Base-by-base conservation (phyloP, 768 basidiomycete species). In the Lactarius deliciosus region DNA sequence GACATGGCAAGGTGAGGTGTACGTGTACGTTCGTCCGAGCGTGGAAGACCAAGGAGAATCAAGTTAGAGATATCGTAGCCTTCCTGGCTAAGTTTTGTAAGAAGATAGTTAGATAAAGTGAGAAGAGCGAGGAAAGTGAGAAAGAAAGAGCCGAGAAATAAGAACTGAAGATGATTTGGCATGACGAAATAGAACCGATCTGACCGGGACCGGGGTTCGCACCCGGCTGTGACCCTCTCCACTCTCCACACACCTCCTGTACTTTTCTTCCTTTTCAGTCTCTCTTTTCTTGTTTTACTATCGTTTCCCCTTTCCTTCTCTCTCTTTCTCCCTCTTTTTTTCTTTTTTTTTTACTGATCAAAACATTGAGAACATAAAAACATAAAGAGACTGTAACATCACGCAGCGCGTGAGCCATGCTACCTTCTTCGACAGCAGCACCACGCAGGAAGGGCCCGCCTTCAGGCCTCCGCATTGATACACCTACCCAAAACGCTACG, bases 11-110 rank as follows among this genome's bases (percentile, higher is more conserved):
- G 53, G 30, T 43, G 36, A 57, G 43, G 56, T 36, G 61, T 43
- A 60, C 36, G 56, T 36, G 61, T 43, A 60, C 36, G 45, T 22
- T 73, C 64, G 53, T 50, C n/a, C 5, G 75, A 71, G 58, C 79
- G 75, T 64, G 78, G 78, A 57, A 87, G 79, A 64, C 88, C 88
- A 57, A 87, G 74, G 74, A 90, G 86, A 70, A 89, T 88, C 74
- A 90, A 74, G 22, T 82, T 75, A 32, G 83, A 78, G 64, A 86
- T 54, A 77, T 85, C 78, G 81, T 84, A 87, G 72, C 87, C 87
- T 11, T 82, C 81, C 10, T 78, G 80, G 8, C 72, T 72, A 70
- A 91, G 85, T 64, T 72, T 78, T 22, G 73, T 57, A 69, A 77
- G 73, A 67, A 87, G 55, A 71, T 78, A 79, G 71, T 76, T 77